Evolutionary conservation across 208 protist genomes (phyloP), one percentile per base, ranked within the genome.

Genomic region (Acanthamoeba royreba): DNA sequence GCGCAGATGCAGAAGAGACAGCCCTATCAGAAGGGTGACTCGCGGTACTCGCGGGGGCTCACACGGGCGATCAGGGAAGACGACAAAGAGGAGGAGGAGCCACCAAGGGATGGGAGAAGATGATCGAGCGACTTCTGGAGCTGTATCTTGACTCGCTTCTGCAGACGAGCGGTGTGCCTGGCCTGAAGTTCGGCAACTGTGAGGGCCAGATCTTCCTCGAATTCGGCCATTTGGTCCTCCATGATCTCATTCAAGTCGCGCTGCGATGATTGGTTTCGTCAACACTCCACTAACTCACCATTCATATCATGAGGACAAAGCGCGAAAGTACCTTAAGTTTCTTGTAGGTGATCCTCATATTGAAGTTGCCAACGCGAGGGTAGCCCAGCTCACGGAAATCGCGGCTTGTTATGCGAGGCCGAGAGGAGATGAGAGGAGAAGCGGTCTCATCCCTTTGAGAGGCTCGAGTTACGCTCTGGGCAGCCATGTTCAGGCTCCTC

Each of bases 21-120:
- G n/a, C n/a, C n/a, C n/a, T n/a, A n/a, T n/a, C n/a, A 79, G 69
- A 79, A 79, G 69, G 69, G 69, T 42, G 69, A 79, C 69, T 79
- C 69, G 40, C 69, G 69, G 69, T 79, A 79, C 69, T 79, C 69
- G 31, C 38, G 47, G 38, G 40, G 22, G 69, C 69, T 42, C 8
- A 46, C 7, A 17, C 69, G 35, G n/a, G n/a, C 8, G n/a, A 19
- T 19, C 5, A 42, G 40, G 9, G 55, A 66, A 33, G 31, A 25
- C 58, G 31, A 69, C 58, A 33, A 69, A 5, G 58, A 69, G 31
- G 28, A 47, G 31, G 38, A 2, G 8, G 40, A 2, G 35, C 35
- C 69, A 17, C 69, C 17, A 1, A 2, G 35, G 40, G 2, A n/a
- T n/a, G n/a, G 38, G 38, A 79, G 69, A 8, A 79, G 69, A n/a